phyloP scores from a whole-genome alignment of 352 stramenopile species.

The Phytophthora cryptogea region DNA sequence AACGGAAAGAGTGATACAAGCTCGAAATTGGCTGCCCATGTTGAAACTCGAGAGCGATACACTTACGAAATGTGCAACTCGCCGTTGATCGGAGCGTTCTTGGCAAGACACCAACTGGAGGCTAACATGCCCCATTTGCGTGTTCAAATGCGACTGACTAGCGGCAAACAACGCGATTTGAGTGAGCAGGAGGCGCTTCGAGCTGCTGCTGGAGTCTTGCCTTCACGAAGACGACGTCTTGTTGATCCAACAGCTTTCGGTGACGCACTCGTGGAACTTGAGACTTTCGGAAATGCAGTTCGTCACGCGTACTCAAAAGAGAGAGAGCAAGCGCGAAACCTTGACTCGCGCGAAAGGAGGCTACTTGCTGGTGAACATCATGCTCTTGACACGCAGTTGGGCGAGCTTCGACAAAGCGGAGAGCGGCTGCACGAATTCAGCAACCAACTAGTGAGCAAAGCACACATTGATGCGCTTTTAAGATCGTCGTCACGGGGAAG shows the following conservation, averaged over 20 bases:
- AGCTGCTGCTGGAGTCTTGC: slow-evolving; percentile 29
- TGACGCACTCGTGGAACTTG: slow-evolving; percentile 54
- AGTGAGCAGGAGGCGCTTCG: slow-evolving; percentile 56
- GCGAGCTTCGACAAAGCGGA: slow-evolving; percentile 37
- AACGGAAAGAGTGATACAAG: neutral
- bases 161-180: slow-evolving; percentile 45
- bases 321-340: slow-evolving; percentile 40
- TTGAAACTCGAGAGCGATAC: slow-evolving; percentile 56
- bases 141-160: slow-evolving; percentile 67
- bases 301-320: slow-evolving; percentile 47
- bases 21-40: slow-evolving; percentile 12
- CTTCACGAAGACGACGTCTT: slow-evolving; percentile 45
- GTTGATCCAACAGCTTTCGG: slow-evolving; percentile 58
- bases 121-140: slow-evolving; percentile 48
- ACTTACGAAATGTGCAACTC: slow-evolving; percentile 75
- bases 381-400: slow-evolving; percentile 47
- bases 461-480: slow-evolving; percentile 42
- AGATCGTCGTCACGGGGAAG: neutral
- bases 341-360: slow-evolving; percentile 41
- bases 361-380: slow-evolving; percentile 37
- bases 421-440: slow-evolving; percentile 64
- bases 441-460: slow-evolving; percentile 68
- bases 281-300: slow-evolving; percentile 59
- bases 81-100: slow-evolving; percentile 58
- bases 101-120: slow-evolving; percentile 57